A percentile compares a stretch with the other conserved stretches of the same genome.
Conservation (phyloP, 108 stramenopile genomes). For the Parietichytrium sp. region DNA sequence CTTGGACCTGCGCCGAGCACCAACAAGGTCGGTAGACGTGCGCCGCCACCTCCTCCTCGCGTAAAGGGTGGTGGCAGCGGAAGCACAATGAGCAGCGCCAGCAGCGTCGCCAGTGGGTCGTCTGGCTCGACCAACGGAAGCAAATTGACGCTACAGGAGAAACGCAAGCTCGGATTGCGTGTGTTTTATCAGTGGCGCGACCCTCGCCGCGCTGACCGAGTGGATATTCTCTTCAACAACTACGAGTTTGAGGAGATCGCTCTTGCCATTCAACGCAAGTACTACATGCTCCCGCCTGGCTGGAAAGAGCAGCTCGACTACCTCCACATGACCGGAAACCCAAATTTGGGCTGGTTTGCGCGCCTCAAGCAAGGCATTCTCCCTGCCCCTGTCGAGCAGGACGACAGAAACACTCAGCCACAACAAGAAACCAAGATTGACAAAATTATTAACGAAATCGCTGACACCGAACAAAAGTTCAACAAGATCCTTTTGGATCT, state of each 20-base stretch:
- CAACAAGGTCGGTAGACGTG: not conserved
- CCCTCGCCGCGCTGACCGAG: not conserved
- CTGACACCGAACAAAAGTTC: slow-evolving; percentile 5
- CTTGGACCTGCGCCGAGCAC: not conserved
- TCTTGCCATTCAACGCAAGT: slow-evolving; percentile 32
- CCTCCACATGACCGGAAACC: not conserved
- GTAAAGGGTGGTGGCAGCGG: not conserved
- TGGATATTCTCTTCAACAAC: slow-evolving; percentile 4
- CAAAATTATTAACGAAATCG: not conserved
- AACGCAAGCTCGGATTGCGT: not conserved
- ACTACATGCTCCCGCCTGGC: slow-evolving; percentile 32
- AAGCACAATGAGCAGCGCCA: not conserved
- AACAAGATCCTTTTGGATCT: not conserved
- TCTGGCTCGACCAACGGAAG: not conserved
- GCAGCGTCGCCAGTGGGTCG: not conserved
- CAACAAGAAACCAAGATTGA: not conserved
- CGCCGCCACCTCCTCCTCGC: not conserved
- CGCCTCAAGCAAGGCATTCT: slow-evolving; percentile 12
- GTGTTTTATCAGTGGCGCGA: slow-evolving; percentile 40
- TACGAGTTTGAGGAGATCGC: slow-evolving; percentile 23
- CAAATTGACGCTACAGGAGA: not conserved
- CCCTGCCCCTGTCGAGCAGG: not conserved
- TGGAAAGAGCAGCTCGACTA: slow-evolving; percentile 25
- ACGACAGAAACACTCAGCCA: not conserved
- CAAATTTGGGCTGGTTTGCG: not conserved